A percentile compares a stretch with the other conserved stretches of the same genome.
phyloP scores from a whole-genome alignment of 2,329 filamentous ascomycete genomes.

The Aureobasidium vineae region DNA sequence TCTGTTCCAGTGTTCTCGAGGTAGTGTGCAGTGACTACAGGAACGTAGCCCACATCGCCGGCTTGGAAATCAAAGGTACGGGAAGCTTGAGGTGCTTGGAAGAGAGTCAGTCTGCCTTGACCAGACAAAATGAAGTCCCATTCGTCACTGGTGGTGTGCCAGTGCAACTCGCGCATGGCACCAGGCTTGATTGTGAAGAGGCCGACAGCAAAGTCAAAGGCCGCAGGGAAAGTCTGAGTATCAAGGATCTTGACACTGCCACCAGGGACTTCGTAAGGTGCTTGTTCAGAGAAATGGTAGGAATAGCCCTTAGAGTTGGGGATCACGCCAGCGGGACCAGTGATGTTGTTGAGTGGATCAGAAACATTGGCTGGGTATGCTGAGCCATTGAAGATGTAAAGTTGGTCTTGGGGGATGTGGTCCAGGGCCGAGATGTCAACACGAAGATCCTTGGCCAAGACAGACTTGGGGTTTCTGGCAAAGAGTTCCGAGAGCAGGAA shows the following conservation, averaged over 20 bases:
- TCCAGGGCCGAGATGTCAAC: constrained; percentile 41
- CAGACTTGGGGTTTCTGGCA: constrained; percentile 43
- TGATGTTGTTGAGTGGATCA: constrained; percentile 45
- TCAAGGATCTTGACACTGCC: constrained; percentile 62
- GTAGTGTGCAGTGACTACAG: constrained; percentile 56
- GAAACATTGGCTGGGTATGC: constrained; percentile 41
- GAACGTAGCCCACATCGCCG: constrained; percentile 61
- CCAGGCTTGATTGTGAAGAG: constrained; percentile 60
- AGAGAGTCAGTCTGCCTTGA: constrained; percentile 57
- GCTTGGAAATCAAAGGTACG: constrained; percentile 60
- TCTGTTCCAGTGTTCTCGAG: constrained; percentile 61
- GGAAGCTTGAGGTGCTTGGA: constrained; percentile 50
- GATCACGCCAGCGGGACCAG: constrained; percentile 40
- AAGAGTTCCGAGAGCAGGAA: constrained; percentile 58
- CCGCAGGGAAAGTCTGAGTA: constrained; percentile 57
- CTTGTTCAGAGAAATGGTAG: constrained; percentile 49
- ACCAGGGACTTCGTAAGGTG: constrained; percentile 53
- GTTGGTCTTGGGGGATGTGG: constrained; percentile 41
- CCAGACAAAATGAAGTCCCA: constrained; percentile 62
- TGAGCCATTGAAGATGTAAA: constrained; percentile 47
- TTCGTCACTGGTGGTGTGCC: constrained; percentile 61
- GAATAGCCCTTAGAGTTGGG: constrained; percentile 39
- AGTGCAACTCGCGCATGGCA: constrained; percentile 65
- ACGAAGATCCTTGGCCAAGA: constrained; percentile 47
- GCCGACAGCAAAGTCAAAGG: constrained; percentile 55